Base-by-base conservation (phyloP, 2,329 filamentous ascomycete genomes). In the Metarhizium humberi region DNA sequence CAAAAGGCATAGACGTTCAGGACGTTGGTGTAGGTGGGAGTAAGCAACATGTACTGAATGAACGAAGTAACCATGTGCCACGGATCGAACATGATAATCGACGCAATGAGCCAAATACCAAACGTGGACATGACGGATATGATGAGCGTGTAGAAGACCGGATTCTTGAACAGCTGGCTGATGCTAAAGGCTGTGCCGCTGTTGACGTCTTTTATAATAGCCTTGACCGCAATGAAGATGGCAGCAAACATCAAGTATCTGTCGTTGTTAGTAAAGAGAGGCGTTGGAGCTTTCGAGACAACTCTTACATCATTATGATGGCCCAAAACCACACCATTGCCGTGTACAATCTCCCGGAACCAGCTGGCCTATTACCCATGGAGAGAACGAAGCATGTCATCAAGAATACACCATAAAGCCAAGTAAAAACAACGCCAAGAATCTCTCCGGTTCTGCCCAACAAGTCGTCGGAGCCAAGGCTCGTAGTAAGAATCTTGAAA, bases 51-150 rank as follows among this genome's bases (percentile, higher is more conserved):
- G 71, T 99, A 99, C 80, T 97, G 94, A 51, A 91, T 71, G 71
- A 97, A 90, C 56, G 87, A 86, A n/a, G 94, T 97, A 70, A 96
- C 80, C 91, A 99, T 97, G 75, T 99, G 94, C 92, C 94, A 99
- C 4, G 94, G 94, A 69, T 99, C 94, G 71, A 97, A 85, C 85
- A 97, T 97, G 62, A 99, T 78, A 61, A 99, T 78, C 8, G 91
- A 96, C 0, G 90, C 88, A 52, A 99, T 74, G 57, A 97, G 81
- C 87, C 92, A 99, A 65, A 99, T 85, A 59, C 95, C 80, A 68
- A 94, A 99, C 0, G 94, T 99, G 11, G 91, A 94, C 64, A 88
- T 81, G 65, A 97, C 82, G 0, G 92, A 96, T 52, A 99, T 84
- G 63, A 99, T 94, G 59, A 99, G 80, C 38, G 90, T 95, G 71